A percentile compares a stretch with the other conserved stretches of the same genome.
These are phyloP conservation scores for Agrocybe praecox DNA, from an alignment of 768 basidiomycete genomes.

Conservation along the genomic window DNA sequence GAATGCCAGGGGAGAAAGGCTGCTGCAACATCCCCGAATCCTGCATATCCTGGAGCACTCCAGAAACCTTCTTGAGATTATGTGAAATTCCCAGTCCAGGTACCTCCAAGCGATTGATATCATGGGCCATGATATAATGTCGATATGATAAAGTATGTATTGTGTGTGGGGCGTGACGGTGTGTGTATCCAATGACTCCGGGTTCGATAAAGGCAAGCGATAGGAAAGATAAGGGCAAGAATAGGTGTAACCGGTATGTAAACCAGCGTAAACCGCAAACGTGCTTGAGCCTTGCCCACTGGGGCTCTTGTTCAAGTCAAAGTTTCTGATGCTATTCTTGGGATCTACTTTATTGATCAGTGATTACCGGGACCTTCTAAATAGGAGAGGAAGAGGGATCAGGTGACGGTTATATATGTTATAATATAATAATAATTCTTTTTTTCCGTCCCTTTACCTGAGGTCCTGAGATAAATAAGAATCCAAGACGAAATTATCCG, in stretches of 20 bases:
- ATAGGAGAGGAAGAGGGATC: neutral
- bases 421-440: too few species aligned
- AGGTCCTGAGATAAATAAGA: too few species aligned
- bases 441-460: too few species aligned
- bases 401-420: neutral
- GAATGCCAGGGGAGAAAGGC: constrained; percentile 44
- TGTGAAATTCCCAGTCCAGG: constrained; percentile 40
- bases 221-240: constrained; percentile 16
- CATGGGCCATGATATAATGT: constrained; percentile 23
- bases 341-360: neutral
- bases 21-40: constrained; percentile 24
- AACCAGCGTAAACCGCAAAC: too few species aligned
- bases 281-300: constrained; percentile 1
- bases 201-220: neutral
- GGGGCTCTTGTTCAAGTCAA: neutral
- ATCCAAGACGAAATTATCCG: neutral
- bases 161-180: too few species aligned
- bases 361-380: neutral
- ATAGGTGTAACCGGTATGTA: too few species aligned
- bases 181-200: constrained; percentile 2
- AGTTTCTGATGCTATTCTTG: neutral
- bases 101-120: constrained; percentile 22
- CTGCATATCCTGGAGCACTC: constrained; percentile 53
- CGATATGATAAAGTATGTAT: constrained; percentile 2
- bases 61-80: constrained; percentile 52